These are phyloP conservation scores for Penicillium coprophilum DNA, from an alignment of 495 filamentous ascomycete genomes.

Conservation along the genomic window DNA sequence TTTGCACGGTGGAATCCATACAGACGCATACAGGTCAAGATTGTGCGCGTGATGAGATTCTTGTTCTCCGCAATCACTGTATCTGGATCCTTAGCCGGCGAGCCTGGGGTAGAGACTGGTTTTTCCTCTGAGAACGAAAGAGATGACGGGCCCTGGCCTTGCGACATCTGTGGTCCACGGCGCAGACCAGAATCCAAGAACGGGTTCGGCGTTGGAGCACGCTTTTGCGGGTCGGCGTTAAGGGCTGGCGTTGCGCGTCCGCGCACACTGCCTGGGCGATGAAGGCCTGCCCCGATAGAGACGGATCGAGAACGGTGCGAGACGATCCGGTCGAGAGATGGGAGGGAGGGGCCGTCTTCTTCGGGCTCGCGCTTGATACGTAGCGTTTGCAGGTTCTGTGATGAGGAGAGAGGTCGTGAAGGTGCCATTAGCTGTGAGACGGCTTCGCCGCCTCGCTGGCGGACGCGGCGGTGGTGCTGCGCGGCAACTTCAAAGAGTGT, in stretches of 20 bases:
- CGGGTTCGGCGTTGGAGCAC: slow-evolving; percentile 29
- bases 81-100: slow-evolving; percentile 33
- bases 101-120: slow-evolving; percentile 13
- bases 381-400: slow-evolving; percentile 37
- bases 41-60: slow-evolving; percentile 47
- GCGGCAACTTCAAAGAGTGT: slow-evolving; percentile 61
- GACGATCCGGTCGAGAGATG: slow-evolving; percentile 34
- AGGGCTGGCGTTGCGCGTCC: slow-evolving; percentile 15
- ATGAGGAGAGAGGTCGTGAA: slow-evolving; percentile 32
- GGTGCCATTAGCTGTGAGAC: slow-evolving; percentile 57
- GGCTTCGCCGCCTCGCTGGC: slow-evolving; percentile 54
- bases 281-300: slow-evolving; percentile 39
- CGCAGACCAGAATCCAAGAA: slow-evolving; percentile 25
- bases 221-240: slow-evolving; percentile 28
- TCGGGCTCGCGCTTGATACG: slow-evolving; percentile 45
- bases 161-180: slow-evolving; percentile 17
- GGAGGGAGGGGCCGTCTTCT: slow-evolving; percentile 32
- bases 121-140: slow-evolving; percentile 23
- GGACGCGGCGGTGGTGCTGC: slow-evolving; percentile 54
- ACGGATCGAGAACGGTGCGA: slow-evolving; percentile 39
- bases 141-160: slow-evolving; percentile 16
- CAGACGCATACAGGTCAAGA: slow-evolving; percentile 64
- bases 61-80: slow-evolving; percentile 43
- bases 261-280: slow-evolving; percentile 24
- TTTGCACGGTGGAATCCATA: slow-evolving; percentile 56